Evolutionary conservation across 306 rosid species (phyloP), one percentile per base, ranked within the genome.

Genomic region (Casuarina cunninghamiana): DNA sequence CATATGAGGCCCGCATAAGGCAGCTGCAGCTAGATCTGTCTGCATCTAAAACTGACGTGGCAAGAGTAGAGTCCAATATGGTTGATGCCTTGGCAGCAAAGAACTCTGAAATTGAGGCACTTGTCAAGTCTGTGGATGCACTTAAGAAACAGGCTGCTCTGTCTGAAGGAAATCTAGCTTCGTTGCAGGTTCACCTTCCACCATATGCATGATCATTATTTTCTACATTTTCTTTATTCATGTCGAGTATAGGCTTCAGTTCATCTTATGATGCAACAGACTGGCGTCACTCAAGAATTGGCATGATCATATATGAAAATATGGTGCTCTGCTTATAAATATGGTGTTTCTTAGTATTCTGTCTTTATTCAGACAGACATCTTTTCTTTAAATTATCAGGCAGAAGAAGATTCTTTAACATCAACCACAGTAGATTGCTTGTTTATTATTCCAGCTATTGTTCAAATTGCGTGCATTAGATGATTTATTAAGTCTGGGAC

Each of bases 131-230:
- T 53, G 81, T 93, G 89, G 97, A 96, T 60, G 87, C 91, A 72
- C 84, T 90, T 80, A 96, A 96, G 88, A 93, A 88, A 78, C 97
- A 93, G 77, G 90, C 98, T 82, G 94, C 98, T 77, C 54, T 80
- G 60, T 91, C 99, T 10, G 99, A 96, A 82, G 99, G 99, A 85
- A 93, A 85, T 87, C 87, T 93, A 71, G 91, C 97, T 73, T 91
- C 99, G 35, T 12, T 96, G 80, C 98, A 96, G 99, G 99, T 93
- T 83, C 66, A 48, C 77, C 69, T 39, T 78, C 69, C 72, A 65
- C 73, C 75, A 71, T 73, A 42, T 84, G 62, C 16, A 21, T 72
- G 65, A 11, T 41, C 60, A 38, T 15, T 58, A 57, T 65, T 50
- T 54, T 77, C 46, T 63, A 45, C 67, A 15, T 38, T 50, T 38